Evolutionary conservation across 202 grass and related monocot genomes (phyloP).

Genomic region (Carex arenaria): DNA sequence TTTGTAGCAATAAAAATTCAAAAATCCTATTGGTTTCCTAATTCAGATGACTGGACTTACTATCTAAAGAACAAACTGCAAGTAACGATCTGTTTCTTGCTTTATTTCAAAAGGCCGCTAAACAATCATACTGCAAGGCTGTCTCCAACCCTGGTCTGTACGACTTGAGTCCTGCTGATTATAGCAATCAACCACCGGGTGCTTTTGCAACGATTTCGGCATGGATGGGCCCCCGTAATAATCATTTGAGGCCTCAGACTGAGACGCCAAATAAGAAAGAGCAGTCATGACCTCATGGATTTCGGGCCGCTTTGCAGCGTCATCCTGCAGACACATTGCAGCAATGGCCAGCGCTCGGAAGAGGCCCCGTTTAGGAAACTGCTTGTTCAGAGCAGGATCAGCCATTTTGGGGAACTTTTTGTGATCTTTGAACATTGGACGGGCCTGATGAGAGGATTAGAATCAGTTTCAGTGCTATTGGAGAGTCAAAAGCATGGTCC

Average conservation of each 20-base stretch:
- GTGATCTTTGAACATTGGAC: slow-evolving; percentile 75
- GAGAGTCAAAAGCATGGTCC: neutral
- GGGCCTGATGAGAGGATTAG: slow-evolving; percentile 44
- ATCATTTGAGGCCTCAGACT: slow-evolving; percentile 11
- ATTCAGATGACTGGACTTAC: slow-evolving; percentile 3
- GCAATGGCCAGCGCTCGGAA: slow-evolving; percentile 65
- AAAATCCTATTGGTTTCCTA: neutral
- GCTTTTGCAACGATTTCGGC: neutral
- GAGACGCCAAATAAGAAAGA: slow-evolving; percentile 62
- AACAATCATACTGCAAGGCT: neutral
- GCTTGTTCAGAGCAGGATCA: slow-evolving; percentile 42
- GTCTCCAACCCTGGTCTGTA: neutral
- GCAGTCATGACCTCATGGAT: slow-evolving; percentile 57
- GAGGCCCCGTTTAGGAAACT: slow-evolving; percentile 47
- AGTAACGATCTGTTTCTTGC: neutral
- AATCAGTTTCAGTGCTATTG: neutral
- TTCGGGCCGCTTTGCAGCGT: slow-evolving; percentile 45
- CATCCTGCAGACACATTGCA: slow-evolving; percentile 77
- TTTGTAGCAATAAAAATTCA: neutral
- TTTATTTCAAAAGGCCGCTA: neutral
- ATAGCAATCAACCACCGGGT: neutral
- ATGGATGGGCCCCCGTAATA: slow-evolving; percentile 2
- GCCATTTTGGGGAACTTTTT: slow-evolving; percentile 66
- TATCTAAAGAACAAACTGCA: neutral
- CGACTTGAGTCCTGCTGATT: neutral